Evolutionary conservation across 495 filamentous ascomycete genomes (phyloP).

Genomic region (Penicillium canescens): DNA sequence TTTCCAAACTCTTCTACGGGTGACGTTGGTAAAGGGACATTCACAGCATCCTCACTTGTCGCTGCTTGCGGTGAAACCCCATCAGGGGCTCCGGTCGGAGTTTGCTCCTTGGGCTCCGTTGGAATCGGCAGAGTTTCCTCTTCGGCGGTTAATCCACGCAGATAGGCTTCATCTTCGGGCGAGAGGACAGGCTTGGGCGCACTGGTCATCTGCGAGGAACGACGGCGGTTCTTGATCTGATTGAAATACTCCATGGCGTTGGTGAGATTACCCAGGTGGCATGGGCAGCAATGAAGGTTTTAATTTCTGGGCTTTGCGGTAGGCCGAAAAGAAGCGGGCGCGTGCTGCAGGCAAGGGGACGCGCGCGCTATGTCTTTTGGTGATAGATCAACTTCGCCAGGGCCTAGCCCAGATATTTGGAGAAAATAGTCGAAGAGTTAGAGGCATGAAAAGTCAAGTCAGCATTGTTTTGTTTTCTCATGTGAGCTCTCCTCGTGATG

Average conservation of each 20-base stretch:
- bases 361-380: constrained; percentile 1
- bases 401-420: not conserved
- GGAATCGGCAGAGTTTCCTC: constrained; percentile 15
- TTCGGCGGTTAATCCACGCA: constrained; percentile 47
- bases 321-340: constrained; percentile 4
- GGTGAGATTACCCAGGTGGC: not conserved
- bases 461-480: constrained; percentile 3
- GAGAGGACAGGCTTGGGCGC: constrained; percentile 50
- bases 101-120: constrained; percentile 5
- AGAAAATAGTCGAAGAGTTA: not conserved
- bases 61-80: constrained; percentile 6
- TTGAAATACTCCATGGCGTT: constrained; percentile 43
- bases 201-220: constrained; percentile 27
- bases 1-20: constrained; percentile 40
- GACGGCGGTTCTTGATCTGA: constrained; percentile 33
- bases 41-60: constrained; percentile 25
- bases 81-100: not conserved
- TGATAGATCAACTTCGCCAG: constrained; percentile 3
- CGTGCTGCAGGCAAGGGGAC: constrained; percentile 4
- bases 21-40: constrained; percentile 40
- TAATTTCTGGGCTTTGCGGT: not conserved
- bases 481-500: constrained; percentile 13
- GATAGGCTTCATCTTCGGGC: constrained; percentile 56
- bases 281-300: not conserved
- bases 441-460: not conserved